These are phyloP conservation scores for Aspergillus neotritici DNA, from an alignment of 2,329 filamentous ascomycete genomes.

Conservation along the genomic window DNA sequence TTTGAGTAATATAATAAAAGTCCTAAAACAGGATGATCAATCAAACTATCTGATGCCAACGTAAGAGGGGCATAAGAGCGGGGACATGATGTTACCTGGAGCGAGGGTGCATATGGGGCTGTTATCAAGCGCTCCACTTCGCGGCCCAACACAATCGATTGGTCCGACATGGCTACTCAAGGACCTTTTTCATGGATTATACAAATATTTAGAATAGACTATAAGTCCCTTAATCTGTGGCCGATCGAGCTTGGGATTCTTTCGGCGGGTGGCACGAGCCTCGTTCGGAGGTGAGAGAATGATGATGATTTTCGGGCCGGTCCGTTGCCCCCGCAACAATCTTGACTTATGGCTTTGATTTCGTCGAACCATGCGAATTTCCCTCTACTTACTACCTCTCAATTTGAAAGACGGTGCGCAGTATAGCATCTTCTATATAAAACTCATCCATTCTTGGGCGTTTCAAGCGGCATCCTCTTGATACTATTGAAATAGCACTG, in stretches of 20 bases:
- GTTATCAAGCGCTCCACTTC: constrained; percentile 46
- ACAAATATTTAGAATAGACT: no score
- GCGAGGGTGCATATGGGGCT: constrained; percentile 46
- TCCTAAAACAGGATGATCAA: constrained; percentile 19
- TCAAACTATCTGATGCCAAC: constrained; percentile 6
- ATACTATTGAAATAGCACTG: no score
- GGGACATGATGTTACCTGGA: constrained; percentile 38
- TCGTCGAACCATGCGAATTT: neutral
- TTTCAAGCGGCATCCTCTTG: no score
- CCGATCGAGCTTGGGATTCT: neutral
- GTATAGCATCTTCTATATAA: no score
- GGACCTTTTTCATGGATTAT: neutral
- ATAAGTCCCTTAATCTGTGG: neutral
- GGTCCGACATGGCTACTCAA: constrained; percentile 21
- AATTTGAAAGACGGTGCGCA: no score
- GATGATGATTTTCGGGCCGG: constrained; percentile 7
- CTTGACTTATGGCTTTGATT: neutral
- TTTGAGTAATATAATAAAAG: constrained; percentile 23
- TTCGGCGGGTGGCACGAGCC: no score
- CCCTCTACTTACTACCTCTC: no score
- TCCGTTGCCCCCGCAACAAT: constrained; percentile 19
- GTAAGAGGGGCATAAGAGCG: neutral
- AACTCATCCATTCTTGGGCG: no score
- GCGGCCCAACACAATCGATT: constrained; percentile 23
- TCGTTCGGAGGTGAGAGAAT: neutral